phyloP scores from a whole-genome alignment of 768 basidiomycete genomes.

The Tubosaeta brunneosetosa region DNA sequence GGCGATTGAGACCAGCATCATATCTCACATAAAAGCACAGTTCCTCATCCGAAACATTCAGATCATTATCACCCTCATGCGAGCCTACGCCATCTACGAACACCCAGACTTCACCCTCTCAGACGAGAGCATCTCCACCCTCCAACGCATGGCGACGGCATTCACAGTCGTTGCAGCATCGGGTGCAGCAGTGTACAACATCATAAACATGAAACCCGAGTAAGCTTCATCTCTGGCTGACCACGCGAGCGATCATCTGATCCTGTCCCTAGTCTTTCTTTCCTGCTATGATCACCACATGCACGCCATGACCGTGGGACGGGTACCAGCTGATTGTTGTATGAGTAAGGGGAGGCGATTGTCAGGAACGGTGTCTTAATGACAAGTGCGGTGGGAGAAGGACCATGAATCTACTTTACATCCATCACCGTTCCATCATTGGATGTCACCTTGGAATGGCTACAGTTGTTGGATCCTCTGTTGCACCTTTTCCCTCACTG shows the following conservation, averaged over 20 bases:
- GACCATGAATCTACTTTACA: slow-evolving; percentile 4
- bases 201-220: slow-evolving; percentile 22
- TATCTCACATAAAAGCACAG: too few species aligned
- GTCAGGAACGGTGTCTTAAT: slow-evolving; percentile 6
- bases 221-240: neutral
- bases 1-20: neutral
- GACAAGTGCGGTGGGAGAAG: slow-evolving; percentile 3
- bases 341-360: slow-evolving; percentile 1
- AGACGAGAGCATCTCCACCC: slow-evolving; percentile 16
- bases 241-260: neutral
- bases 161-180: slow-evolving; percentile 31
- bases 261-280: slow-evolving; percentile 7
- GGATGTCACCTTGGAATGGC: slow-evolving; percentile 2
- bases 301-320: neutral
- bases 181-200: slow-evolving; percentile 28
- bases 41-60: neutral
- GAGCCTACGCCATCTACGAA: slow-evolving; percentile 31
- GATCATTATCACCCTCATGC: slow-evolving; percentile 16
- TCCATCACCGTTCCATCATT: neutral
- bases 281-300: slow-evolving; percentile 7
- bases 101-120: slow-evolving; percentile 32
- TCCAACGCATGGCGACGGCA: slow-evolving; percentile 24
- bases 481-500: slow-evolving; percentile 79
- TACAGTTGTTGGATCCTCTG: slow-evolving; percentile 78
- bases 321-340: slow-evolving; percentile 12